Evolutionary conservation across 768 basidiomycete species (phyloP), one percentile per base, ranked within the genome.

Genomic region (Megacollybia marginata): DNA sequence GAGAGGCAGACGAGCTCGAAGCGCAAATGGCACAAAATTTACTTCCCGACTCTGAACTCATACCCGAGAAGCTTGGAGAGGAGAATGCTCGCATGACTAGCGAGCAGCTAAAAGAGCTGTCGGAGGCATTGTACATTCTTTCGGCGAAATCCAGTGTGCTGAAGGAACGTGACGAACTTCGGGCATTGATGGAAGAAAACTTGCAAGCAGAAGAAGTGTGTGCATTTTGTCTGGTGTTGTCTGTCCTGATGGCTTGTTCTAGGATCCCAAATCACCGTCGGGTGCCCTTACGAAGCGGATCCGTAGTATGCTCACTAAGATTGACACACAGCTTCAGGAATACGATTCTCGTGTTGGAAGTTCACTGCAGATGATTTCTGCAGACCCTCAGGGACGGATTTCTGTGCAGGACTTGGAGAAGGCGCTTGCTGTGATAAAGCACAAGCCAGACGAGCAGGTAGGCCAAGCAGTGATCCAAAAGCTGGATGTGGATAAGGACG

Each of bases 251-350:
- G n/a, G 40, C 32, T 15, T 49, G n/a, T 9, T 31, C 31, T 53
- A 85, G 82, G 83, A 88, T 59, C 85, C 87, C 51, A 84, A 82
- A 64, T 87, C 83, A n/a, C 83, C 83, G 45, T 82, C 80, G 48
- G 88, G 77, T 59, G 89, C 86, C n/a, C 73, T 98, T 52, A 93
- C 92, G 52, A 95, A 97, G 72, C 90, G 92, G 45, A 94, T 99
- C 65, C 87, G 92, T 48, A 77, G 80, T 19, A 97, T 98, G 92
- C 78, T 99, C 44, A 92, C 85, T 56, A 95, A 96, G 74, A 85
- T 99, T 64, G 95, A 98, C 69, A 65, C 74, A 33, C 96, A 98
- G 62, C 77, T 98, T 12, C 80, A 89, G 58, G 92, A 84, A 52
- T 98, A 98, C 68, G 96, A 99, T 65, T 73, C 74, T 40, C 86